phyloP scores from a whole-genome alignment of 495 filamentous ascomycete genomes.

The Neurospora cerealis region DNA sequence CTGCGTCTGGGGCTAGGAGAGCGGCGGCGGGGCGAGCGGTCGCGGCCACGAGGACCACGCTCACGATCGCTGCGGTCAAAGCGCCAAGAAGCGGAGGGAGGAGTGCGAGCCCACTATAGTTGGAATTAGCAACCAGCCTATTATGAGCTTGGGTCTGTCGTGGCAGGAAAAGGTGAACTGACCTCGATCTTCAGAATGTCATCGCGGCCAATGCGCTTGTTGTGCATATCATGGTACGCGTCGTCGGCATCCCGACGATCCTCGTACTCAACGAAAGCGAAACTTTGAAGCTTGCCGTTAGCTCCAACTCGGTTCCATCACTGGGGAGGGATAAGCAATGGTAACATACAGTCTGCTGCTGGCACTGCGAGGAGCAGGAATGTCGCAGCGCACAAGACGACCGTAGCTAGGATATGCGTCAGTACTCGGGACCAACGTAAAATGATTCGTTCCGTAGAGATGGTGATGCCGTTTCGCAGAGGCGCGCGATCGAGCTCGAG shows the following conservation, averaged over 20 bases:
- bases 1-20: constrained; percentile 74
- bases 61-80: constrained; percentile 55
- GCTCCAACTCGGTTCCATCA: not conserved
- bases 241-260: constrained; percentile 98
- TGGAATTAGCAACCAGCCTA: constrained; percentile 10
- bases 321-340: constrained; percentile 1
- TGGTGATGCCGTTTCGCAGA: constrained; percentile 10
- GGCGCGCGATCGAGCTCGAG: constrained; percentile 18
- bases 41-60: constrained; percentile 10
- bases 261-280: constrained; percentile 99
- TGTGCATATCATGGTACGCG: constrained; percentile 99
- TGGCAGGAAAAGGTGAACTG: constrained; percentile 16
- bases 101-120: constrained; percentile 89
- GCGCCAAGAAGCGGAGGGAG: constrained; percentile 95
- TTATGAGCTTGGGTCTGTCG: not conserved
- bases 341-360: constrained; percentile 83
- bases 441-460: constrained; percentile 10
- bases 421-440: constrained; percentile 12
- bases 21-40: constrained; percentile 51
- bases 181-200: constrained; percentile 98
- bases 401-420: constrained; percentile 62
- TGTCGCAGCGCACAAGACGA: constrained; percentile 96
- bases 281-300: constrained; percentile 42
- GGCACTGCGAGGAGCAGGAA: constrained; percentile 87
- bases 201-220: constrained; percentile 94